A percentile compares a stretch with the other conserved stretches of the same genome.
Evolutionary conservation across 2,329 filamentous ascomycete species (phyloP).

Genomic region (Bisporella sp.): DNA sequence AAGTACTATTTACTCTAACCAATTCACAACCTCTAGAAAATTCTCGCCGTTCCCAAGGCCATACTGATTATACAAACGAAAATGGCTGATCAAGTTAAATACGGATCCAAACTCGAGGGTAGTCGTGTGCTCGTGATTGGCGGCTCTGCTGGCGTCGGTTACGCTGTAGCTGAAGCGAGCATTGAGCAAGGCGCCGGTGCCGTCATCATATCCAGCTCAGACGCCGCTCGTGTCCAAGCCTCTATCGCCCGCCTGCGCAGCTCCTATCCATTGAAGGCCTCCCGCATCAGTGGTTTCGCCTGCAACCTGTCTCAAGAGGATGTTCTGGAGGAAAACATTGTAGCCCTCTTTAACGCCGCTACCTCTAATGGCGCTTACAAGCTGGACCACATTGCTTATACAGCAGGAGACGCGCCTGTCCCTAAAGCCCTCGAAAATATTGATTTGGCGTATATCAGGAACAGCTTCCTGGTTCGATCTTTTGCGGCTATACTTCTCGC

Average conservation of each 20-base stretch:
- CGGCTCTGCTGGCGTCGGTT: slow-evolving; percentile 57
- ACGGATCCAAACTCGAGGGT: neutral
- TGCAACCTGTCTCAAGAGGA: slow-evolving; percentile 5
- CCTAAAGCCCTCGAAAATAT: slow-evolving; percentile 1
- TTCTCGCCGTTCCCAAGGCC: too few relatives aligned
- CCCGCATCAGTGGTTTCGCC: slow-evolving; percentile 7
- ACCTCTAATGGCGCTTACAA: neutral
- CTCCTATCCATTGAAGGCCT: slow-evolving; percentile 1
- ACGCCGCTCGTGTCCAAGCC: slow-evolving; percentile 34
- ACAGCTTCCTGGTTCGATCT: neutral
- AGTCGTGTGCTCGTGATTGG: slow-evolving; percentile 51
- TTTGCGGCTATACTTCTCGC: slow-evolving; percentile 2
- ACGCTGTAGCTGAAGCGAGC: slow-evolving; percentile 49
- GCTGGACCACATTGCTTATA: slow-evolving; percentile 16
- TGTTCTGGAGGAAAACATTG: slow-evolving; percentile 29
- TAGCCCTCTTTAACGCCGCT: slow-evolving; percentile 31
- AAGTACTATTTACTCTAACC: too few relatives aligned
- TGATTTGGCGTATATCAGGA: neutral
- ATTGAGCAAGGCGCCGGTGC: slow-evolving; percentile 43
- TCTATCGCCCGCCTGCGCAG: slow-evolving; percentile 29
- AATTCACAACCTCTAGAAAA: too few relatives aligned
- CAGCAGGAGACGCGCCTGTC: slow-evolving; percentile 5
- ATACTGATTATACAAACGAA: too few relatives aligned
- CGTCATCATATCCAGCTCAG: slow-evolving; percentile 40
- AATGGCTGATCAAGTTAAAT: too few relatives aligned